Base-by-base conservation (phyloP, 139 green algal species). In the Coelastrella sp. region DNA sequence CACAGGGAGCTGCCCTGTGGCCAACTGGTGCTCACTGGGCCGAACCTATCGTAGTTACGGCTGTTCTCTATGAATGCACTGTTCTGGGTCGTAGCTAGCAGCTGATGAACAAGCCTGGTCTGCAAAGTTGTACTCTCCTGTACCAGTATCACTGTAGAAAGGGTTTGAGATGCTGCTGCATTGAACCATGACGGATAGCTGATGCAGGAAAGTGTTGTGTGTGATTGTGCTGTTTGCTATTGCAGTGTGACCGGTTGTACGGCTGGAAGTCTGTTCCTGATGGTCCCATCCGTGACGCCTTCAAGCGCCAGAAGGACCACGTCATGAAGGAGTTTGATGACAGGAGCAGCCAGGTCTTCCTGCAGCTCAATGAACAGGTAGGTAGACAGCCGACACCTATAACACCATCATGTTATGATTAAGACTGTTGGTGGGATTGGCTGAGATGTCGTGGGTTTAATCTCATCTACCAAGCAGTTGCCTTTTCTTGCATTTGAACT, bases 221-320 rank as follows among this genome's bases (percentile, higher is more conserved):
- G 27, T 56, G 79, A 0, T 68, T 24, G 5, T 57, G 79, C 3
- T 25, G 4, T 58, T 10, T 70, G 12, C 63, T 25, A 58, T 17
- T 72, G 9, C 92, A 97, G 94, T 90, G 98, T 12, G 97, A 99
- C 93, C 94, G 98, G 10, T 92, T 99, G 88, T 99, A 98, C 93
- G 94, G 95, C 61, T 99, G 98, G 98, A 96, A 99, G 78, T 84
- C 78, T 8, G 83, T 92, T 12, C 35, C 91, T 15, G 97, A 99
- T 87, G 78, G 85, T 12, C 96, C 97, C 59, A 97, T 99, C 66
- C 94, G 95, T 57, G 93, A 97, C 58, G 87, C 93, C 10, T 94
- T 99, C 73, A 94, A 94, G 27, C 86, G 86, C 17, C 97, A 99
- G 94, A 96, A 96, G 84, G 81, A 95, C 17, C 84, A 97, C 87